These are phyloP conservation scores for Pythium guiyangense DNA, from an alignment of 352 stramenopile species.

Conservation along the genomic window DNA sequence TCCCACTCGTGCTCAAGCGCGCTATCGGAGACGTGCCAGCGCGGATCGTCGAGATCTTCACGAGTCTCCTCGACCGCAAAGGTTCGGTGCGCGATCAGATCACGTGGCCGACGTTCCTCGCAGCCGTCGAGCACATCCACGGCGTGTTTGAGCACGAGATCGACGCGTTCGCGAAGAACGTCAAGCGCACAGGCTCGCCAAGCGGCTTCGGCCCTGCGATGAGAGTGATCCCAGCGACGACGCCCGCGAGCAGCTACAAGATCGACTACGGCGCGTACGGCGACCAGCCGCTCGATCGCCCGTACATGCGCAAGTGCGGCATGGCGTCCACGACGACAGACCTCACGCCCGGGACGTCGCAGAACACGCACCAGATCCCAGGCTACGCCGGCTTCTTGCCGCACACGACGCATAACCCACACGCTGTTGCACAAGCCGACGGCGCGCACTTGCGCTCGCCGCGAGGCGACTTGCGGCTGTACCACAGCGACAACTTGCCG, in stretches of 20 bases:
- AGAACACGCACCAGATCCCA: slow-evolving; percentile 78
- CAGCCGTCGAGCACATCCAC: slow-evolving; percentile 34
- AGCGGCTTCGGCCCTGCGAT: slow-evolving; percentile 9
- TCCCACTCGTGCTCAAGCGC: slow-evolving; percentile 39
- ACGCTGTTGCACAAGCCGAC: slow-evolving; percentile 53
- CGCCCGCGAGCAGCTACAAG: slow-evolving; percentile 62
- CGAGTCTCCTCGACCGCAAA: slow-evolving; percentile 40
- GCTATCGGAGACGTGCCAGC: slow-evolving; percentile 25
- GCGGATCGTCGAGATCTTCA: slow-evolving; percentile 39
- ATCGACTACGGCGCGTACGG: slow-evolving; percentile 72
- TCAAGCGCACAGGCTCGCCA: slow-evolving; percentile 16
- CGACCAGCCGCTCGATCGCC: slow-evolving; percentile 45
- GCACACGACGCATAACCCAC: slow-evolving; percentile 44
- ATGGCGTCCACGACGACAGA: slow-evolving; percentile 82
- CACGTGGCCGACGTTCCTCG: slow-evolving; percentile 42
- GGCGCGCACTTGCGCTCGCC: slow-evolving; percentile 30
- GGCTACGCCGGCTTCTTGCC: slow-evolving; percentile 77
- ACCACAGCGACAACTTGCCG: slow-evolving; percentile 77
- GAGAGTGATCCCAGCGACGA: slow-evolving; percentile 53
- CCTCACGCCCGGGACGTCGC: slow-evolving; percentile 57
- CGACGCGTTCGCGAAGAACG: slow-evolving; percentile 11
- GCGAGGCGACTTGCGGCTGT: slow-evolving; percentile 55
- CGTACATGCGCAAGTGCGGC: slow-evolving; percentile 68
- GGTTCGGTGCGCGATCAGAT: slow-evolving; percentile 33
- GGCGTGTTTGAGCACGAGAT: slow-evolving; percentile 37